These are phyloP conservation scores for Tilletia setariae DNA, from an alignment of 1,284 basidiomycete species.

Conservation along the genomic window DNA sequence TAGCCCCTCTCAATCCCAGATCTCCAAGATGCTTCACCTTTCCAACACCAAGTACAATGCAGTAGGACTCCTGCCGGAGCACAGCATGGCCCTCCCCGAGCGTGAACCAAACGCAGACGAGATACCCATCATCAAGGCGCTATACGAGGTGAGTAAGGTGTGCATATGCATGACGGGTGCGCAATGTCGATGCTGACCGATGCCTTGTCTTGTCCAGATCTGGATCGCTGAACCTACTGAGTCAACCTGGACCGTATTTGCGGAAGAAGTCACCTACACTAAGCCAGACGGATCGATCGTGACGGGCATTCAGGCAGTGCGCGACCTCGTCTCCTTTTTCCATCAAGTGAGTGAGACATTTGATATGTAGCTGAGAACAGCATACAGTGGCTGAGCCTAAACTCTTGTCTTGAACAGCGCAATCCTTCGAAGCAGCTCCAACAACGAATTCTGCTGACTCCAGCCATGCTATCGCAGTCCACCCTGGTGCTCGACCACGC, in stretches of 20 bases:
- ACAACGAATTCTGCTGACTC: slow-evolving; percentile 46
- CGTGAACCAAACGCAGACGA: slow-evolving; percentile 41
- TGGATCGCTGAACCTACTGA: slow-evolving; percentile 14
- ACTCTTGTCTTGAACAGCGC: not conserved
- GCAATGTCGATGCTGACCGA: not conserved
- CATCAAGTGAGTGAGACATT: not conserved
- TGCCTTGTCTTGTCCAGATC: not conserved
- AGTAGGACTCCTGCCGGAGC: slow-evolving; percentile 49
- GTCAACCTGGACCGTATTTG: slow-evolving; percentile 3
- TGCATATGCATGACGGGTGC: not conserved
- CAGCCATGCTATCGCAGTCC: slow-evolving; percentile 43
- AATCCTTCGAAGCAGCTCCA: slow-evolving; percentile 23
- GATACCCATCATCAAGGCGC: slow-evolving; percentile 33
- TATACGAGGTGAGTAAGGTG: slow-evolving; percentile 31
- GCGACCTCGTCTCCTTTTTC: not conserved
- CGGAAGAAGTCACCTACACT: slow-evolving; percentile 13
- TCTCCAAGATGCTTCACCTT: slow-evolving; percentile 34
- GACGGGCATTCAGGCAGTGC: not conserved
- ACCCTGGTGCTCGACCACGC: slow-evolving; percentile 37
- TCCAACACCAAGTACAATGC: slow-evolving; percentile 50
- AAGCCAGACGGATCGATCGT: slow-evolving; percentile 1
- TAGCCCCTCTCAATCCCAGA: not conserved
- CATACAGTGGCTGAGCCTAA: not conserved
- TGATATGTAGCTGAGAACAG: not conserved
- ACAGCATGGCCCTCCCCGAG: slow-evolving; percentile 50